Percentiles rank a stretch among this genome's conserved stretches.
These are phyloP conservation scores for Mycena vulgaris DNA, from an alignment of 768 basidiomycete species.

Conservation along the genomic window DNA sequence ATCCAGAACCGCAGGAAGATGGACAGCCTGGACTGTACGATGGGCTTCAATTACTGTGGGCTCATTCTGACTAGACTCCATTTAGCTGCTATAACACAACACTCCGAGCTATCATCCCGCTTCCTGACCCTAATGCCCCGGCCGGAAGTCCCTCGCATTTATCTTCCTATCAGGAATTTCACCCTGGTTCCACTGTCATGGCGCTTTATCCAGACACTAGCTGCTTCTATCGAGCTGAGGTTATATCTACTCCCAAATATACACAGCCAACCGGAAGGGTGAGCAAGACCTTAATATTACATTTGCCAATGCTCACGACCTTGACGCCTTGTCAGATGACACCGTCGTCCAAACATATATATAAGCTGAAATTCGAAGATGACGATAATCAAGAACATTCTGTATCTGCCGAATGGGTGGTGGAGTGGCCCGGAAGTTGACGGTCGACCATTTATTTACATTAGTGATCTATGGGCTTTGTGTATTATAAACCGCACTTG, in stretches of 20 bases:
- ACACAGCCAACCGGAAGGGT: conserved; percentile 55
- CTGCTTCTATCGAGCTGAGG: conserved; percentile 91
- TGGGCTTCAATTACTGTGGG: background rate
- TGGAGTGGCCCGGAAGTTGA: conserved; percentile 77
- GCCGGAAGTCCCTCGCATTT: conserved; percentile 74
- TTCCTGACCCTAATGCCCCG: conserved; percentile 80
- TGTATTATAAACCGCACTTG: too few relatives aligned
- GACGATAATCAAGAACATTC: conserved; percentile 88
- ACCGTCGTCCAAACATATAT: conserved; percentile 66
- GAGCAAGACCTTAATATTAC: conserved; percentile 32
- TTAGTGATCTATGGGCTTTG: conserved; percentile 34
- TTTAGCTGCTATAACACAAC: conserved; percentile 78
- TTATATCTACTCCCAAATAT: conserved; percentile 75
- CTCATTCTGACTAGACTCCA: conserved; percentile 23
- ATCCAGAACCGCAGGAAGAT: conserved; percentile 87
- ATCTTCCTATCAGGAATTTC: conserved; percentile 80
- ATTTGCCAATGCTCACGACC: background rate
- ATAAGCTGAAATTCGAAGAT: conserved; percentile 91
- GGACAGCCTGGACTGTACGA: conserved; percentile 76
- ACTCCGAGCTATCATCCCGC: conserved; percentile 80
- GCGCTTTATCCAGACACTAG: conserved; percentile 94
- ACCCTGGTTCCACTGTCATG: conserved; percentile 81
- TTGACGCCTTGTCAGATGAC: conserved; percentile 41
- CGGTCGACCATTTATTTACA: conserved; percentile 30
- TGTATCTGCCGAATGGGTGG: conserved; percentile 85